Evolutionary conservation across 257 asterid species (phyloP).

Genomic region (Petunia axillaris): DNA sequence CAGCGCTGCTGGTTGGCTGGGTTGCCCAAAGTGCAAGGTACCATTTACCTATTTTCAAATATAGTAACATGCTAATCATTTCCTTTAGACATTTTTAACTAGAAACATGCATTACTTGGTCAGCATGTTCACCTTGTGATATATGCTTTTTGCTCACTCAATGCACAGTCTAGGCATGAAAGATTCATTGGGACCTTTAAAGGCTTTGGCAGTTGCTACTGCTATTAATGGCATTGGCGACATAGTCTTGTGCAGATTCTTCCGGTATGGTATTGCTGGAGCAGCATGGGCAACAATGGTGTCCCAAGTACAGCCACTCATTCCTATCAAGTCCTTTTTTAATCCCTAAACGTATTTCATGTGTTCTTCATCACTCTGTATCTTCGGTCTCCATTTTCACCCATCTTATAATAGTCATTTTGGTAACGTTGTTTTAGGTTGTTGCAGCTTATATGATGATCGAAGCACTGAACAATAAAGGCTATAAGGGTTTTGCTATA

Average conservation of each 20-base stretch:
- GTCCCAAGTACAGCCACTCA: slow-evolving; percentile 64
- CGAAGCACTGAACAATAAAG: slow-evolving; percentile 71
- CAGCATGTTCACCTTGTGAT: background rate
- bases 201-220: slow-evolving; percentile 88
- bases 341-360: background rate
- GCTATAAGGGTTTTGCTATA: slow-evolving; percentile 79
- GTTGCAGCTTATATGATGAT: slow-evolving; percentile 94
- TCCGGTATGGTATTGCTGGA: slow-evolving; percentile 94
- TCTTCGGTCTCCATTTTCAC: slow-evolving; percentile 12
- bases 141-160: background rate
- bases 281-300: slow-evolving; percentile 99
- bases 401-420: background rate
- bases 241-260: slow-evolving; percentile 75
- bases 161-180: slow-evolving; percentile 90
- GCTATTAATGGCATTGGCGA: slow-evolving; percentile 84
- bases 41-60: background rate
- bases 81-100: background rate
- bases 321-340: background rate
- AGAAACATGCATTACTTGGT: background rate
- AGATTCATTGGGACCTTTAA: slow-evolving; percentile 98
- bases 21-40: slow-evolving; percentile 98
- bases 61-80: background rate
- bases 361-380: slow-evolving; percentile 9
- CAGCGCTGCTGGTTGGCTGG: slow-evolving; percentile 92
- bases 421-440: slow-evolving; percentile 53